These are phyloP conservation scores for Cadophora malorum DNA, from an alignment of 2,329 filamentous ascomycete genomes.

Conservation along the genomic window DNA sequence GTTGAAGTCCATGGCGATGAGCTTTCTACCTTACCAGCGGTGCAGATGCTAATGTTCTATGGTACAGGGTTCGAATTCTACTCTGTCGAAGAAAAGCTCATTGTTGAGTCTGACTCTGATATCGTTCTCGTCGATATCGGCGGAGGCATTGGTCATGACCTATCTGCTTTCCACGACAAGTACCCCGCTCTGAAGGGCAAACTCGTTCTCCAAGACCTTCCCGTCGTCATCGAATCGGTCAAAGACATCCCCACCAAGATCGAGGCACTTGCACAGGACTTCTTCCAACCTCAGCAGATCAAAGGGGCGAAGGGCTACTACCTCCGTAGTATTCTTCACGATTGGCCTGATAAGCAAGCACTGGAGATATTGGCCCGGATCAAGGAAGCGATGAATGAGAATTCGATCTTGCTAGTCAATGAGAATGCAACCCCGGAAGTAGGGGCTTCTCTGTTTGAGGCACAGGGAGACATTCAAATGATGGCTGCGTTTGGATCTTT, in stretches of 20 bases:
- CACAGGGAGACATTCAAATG: not conserved
- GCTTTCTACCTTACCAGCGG: no score
- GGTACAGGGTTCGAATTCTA: no score
- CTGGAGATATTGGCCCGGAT: not conserved
- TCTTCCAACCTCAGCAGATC: slow-evolving; percentile 9
- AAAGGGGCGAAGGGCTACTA: slow-evolving; percentile 9
- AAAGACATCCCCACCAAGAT: not conserved
- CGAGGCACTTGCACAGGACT: not conserved
- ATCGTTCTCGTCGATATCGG: not conserved
- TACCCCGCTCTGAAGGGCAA: not conserved
- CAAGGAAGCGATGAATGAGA: not conserved
- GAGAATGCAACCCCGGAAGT: not conserved
- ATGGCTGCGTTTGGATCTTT: not conserved
- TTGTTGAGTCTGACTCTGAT: not conserved
- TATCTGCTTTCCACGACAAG: not conserved
- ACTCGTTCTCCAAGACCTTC: slow-evolving; percentile 1
- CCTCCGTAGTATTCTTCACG: slow-evolving; percentile 1
- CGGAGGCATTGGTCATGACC: not conserved
- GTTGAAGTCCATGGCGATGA: no score
- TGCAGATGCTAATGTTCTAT: no score
- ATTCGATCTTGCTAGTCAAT: not conserved
- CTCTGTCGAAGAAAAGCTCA: not conserved
- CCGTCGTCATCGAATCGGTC: not conserved
- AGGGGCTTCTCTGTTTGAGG: not conserved
- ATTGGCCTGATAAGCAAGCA: not conserved